phyloP scores from a whole-genome alignment of 2,329 filamentous ascomycete genomes.

The Hawksworthiomyces lignivorus region DNA sequence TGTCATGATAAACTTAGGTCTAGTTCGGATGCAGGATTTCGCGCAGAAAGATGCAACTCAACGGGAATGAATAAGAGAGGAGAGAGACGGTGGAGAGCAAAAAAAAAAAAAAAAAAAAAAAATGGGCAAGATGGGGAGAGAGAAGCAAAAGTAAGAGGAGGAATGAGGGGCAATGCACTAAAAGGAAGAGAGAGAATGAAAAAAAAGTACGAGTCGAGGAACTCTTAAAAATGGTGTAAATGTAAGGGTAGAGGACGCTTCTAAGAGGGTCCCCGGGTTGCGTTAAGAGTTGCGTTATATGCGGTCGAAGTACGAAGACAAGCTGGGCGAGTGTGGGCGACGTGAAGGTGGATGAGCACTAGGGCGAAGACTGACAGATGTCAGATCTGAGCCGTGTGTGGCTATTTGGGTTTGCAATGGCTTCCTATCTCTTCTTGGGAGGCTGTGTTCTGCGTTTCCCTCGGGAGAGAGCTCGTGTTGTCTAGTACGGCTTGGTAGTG shows the following conservation, averaged over 20 bases:
- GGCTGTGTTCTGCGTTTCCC: neutral
- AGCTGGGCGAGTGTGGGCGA: conserved; percentile 6
- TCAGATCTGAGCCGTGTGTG: conserved; percentile 9
- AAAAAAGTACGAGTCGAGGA: conserved; percentile 2
- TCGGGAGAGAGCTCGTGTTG: conserved; percentile 1
- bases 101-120: neutral
- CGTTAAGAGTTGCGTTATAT: conserved; percentile 7
- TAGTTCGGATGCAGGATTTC: conserved; percentile 19
- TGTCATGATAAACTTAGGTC: conserved; percentile 37
- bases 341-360: conserved; percentile 5
- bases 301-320: neutral
- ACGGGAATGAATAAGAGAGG: conserved; percentile 3
- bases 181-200: neutral
- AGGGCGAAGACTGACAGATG: conserved; percentile 8
- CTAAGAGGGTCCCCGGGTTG: conserved; percentile 3
- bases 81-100: conserved; percentile 1
- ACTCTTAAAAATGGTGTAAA: conserved; percentile 3
- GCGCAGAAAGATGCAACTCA: conserved; percentile 12
- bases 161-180: neutral
- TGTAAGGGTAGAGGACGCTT: too few species aligned
- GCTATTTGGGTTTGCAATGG: neutral
- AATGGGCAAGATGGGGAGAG: neutral
- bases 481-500: conserved; percentile 5
- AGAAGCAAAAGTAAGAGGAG: neutral
- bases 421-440: neutral